phyloP scores from a whole-genome alignment of 164 flowering plant genomes.

The Umbellularia californica region DNA sequence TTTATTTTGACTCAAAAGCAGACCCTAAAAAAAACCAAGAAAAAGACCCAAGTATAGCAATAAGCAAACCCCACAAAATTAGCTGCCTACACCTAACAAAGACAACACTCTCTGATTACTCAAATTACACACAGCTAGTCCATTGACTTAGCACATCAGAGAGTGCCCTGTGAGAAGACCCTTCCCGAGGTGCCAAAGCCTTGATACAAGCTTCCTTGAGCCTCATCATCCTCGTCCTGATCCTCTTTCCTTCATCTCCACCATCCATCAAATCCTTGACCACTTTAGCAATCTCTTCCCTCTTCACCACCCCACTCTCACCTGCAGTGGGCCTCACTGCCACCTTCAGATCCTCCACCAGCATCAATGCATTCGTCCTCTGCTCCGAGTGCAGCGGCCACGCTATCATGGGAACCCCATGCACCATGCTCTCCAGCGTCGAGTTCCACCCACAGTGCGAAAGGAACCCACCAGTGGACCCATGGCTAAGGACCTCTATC shows the following conservation, averaged over 20 bases:
- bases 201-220: slow-evolving; percentile 22
- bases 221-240: slow-evolving; percentile 23
- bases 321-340: slow-evolving; percentile 32
- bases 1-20: too few relatives aligned
- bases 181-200: slow-evolving; percentile 17
- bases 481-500: slow-evolving; percentile 7
- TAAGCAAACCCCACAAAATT: too few relatives aligned
- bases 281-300: slow-evolving; percentile 38
- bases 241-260: slow-evolving; percentile 29
- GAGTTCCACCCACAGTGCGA: slow-evolving; percentile 69
- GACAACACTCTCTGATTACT: too few relatives aligned
- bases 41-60: too few relatives aligned
- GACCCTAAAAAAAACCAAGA: too few relatives aligned
- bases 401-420: slow-evolving; percentile 59
- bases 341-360: slow-evolving; percentile 41
- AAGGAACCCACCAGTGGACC: slow-evolving; percentile 10
- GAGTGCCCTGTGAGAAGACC: slow-evolving; percentile 26
- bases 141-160: slow-evolving; percentile 3
- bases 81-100: too few relatives aligned
- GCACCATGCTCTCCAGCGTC: slow-evolving; percentile 48
- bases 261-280: slow-evolving; percentile 36
- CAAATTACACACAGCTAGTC: too few relatives aligned
- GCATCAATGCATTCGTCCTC: slow-evolving; percentile 46
- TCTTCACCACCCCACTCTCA: slow-evolving; percentile 21
- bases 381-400: slow-evolving; percentile 81